Conservation (phyloP, 1,284 basidiomycete species). For the Coniophora puteana region DNA sequence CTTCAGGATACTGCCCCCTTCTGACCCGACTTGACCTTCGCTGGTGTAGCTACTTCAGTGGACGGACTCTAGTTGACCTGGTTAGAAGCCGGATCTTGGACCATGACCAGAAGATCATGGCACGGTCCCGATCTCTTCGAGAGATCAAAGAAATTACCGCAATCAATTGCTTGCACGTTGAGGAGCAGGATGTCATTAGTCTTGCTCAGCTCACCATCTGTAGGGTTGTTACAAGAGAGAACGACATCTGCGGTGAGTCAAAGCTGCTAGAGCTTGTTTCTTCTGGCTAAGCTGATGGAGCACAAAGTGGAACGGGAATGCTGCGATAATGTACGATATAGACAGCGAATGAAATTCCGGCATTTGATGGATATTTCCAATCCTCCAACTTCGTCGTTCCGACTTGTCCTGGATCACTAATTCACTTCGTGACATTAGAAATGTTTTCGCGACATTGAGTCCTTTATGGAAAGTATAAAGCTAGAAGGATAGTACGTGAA, state of each 20-base stretch:
- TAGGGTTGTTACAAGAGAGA: slow-evolving; percentile 38
- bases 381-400: no score
- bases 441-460: neutral
- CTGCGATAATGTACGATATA: slow-evolving; percentile 53
- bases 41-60: slow-evolving; percentile 57
- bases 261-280: slow-evolving; percentile 1
- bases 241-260: slow-evolving; percentile 58
- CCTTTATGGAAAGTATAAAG: neutral
- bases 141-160: slow-evolving; percentile 45
- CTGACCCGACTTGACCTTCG: slow-evolving; percentile 51
- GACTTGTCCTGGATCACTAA: no score
- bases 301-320: slow-evolving; percentile 43
- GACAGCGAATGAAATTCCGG: slow-evolving; percentile 39
- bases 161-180: slow-evolving; percentile 57
- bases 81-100: slow-evolving; percentile 36
- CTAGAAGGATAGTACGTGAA: neutral
- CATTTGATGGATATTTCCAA: slow-evolving; percentile 22
- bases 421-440: neutral
- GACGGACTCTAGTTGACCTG: slow-evolving; percentile 46
- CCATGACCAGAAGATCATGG: slow-evolving; percentile 7
- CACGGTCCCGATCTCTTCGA: no score
- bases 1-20: slow-evolving; percentile 42
- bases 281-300: slow-evolving; percentile 7
- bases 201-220: slow-evolving; percentile 48
- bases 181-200: slow-evolving; percentile 50